Base-by-base conservation (phyloP, 202 grass and related monocot species). In the Sporobolus alterniflorus region DNA sequence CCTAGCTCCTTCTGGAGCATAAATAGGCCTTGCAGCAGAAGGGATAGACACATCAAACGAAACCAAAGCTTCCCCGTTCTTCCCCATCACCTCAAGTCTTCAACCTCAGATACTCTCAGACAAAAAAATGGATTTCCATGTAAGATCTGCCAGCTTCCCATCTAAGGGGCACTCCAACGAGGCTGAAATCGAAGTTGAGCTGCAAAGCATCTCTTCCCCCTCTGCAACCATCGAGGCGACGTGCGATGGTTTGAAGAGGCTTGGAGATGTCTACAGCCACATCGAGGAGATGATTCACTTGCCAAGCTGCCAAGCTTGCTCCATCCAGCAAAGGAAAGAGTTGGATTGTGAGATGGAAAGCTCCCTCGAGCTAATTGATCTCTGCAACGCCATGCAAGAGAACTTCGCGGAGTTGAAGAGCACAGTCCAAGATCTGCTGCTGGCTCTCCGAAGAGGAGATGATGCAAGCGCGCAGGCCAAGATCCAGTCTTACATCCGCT, bases 131-230 rank as follows among this genome's bases (percentile, higher is more conserved):
- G 79, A 83, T 70, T 89, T 30, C 59, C 92, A 91, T 28, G 30
- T 73, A 30, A 63, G 92, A 54, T 94, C 92, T 34, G 48, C 67
- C 20, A 94, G 92, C 70, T 71, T 91, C 71, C 89, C 92, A 41
- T 43, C 86, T 2, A 89, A 69, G 51, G 80, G 76, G 9, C 76
- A 89, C 11, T 77, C 80, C 20, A 54, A 71, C 48, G 79, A 86
- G 22, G 26, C 64, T 20, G 88, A 86, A 48, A 47, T 88, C 6
- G 86, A 94, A 79, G 80, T 77, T 41, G 80, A 87, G 76, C 76
- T 94, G 31, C 57, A 76, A 31, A 84, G 41, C 40, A 62, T 76
- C 31, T 82, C 75, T 52, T 82, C 83, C 21, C 29, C 77, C 59
- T 87, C 59, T 6, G 52, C 57, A 30, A 75, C 86, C 64, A 66